Evolutionary conservation across 148 eudicot species (phyloP).

Genomic region (Chenopodium berlandieri): DNA sequence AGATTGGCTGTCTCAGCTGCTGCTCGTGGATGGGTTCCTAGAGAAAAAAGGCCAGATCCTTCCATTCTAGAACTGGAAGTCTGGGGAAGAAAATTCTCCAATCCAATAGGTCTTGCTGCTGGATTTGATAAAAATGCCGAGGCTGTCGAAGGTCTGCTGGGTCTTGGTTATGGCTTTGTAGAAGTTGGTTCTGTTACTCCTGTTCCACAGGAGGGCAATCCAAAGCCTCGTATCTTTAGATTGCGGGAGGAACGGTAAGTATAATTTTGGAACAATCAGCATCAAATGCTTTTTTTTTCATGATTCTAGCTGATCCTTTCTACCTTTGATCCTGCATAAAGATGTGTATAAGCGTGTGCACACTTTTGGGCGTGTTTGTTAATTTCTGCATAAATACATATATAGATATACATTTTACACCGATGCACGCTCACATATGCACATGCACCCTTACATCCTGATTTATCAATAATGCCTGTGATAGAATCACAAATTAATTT

Average conservation of each 20-base stretch:
- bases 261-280: constrained; percentile 27
- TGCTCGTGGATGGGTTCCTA: constrained; percentile 98
- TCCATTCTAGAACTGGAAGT: constrained; percentile 72
- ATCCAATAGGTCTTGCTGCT: constrained; percentile 96
- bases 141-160: constrained; percentile 98
- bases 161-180: constrained; percentile 91
- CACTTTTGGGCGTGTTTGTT: background rate
- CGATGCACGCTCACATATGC: background rate
- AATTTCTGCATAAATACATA: background rate
- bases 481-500: background rate
- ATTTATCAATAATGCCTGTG: background rate
- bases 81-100: constrained; percentile 97
- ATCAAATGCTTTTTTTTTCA: background rate
- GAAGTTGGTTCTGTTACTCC: constrained; percentile 99
- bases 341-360: background rate
- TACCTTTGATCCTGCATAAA: background rate
- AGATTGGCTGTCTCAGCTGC: constrained; percentile 82
- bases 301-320: background rate
- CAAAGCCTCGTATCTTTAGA: constrained; percentile 97
- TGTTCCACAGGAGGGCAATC: constrained; percentile 93
- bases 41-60: constrained; percentile 92
- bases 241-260: constrained; percentile 82
- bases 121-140: constrained; percentile 99
- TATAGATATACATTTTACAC: background rate
- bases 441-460: background rate